phyloP scores from a whole-genome alignment of 352 stramenopile species.

The Globisporangium emineosum region DNA sequence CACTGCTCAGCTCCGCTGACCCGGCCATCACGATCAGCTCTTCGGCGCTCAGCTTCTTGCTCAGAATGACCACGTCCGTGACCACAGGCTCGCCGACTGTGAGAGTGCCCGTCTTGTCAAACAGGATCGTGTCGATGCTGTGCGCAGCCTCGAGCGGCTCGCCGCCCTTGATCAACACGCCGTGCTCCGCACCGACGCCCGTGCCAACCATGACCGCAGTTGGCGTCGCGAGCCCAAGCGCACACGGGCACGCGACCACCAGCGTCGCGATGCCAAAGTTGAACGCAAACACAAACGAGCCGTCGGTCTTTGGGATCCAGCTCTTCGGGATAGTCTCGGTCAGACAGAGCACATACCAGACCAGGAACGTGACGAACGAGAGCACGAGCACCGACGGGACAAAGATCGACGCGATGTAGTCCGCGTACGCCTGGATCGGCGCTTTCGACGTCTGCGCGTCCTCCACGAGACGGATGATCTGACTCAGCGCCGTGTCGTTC shows the following conservation, averaged over 20 bases:
- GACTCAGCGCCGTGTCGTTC: constrained; percentile 92
- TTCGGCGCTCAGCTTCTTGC: constrained; percentile 73
- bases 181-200: constrained; percentile 94
- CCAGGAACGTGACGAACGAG: constrained; percentile 92
- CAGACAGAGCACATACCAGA: constrained; percentile 90
- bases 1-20: constrained; percentile 91
- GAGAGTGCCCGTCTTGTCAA: constrained; percentile 99
- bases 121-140: constrained; percentile 94
- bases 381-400: constrained; percentile 93
- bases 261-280: constrained; percentile 97
- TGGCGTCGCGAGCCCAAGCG: constrained; percentile 96
- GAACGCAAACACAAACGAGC: constrained; percentile 92
- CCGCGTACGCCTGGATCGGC: constrained; percentile 97
- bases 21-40: constrained; percentile 86
- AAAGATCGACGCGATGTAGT: constrained; percentile 95
- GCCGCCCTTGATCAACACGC: constrained; percentile 98
- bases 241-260: constrained; percentile 99
- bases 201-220: constrained; percentile 99
- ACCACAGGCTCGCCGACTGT: constrained; percentile 91
- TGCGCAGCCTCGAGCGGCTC: constrained; percentile 90
- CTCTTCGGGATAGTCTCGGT: constrained; percentile 52
- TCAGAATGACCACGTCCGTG: constrained; percentile 81
- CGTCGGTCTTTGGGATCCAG: constrained; percentile 74
- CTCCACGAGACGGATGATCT: constrained; percentile 99
- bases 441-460: constrained; percentile 97